Evolutionary conservation across 306 rosid genomes (phyloP), one percentile per base, ranked within the genome.

Genomic region (Psophocarpus tetragonolobus): DNA sequence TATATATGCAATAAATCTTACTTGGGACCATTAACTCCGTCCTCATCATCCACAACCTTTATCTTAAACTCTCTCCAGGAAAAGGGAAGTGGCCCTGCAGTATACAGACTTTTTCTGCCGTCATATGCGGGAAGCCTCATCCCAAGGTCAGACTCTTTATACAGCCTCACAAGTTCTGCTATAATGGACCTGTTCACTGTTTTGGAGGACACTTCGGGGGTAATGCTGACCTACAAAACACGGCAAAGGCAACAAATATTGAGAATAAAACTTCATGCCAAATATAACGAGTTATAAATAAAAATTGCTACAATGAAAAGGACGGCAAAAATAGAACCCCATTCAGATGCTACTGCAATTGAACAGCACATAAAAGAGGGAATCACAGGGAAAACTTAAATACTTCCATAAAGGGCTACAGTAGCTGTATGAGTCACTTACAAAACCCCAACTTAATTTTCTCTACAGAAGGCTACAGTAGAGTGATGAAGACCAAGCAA

Each of bases 21-120:
- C 99, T 85, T 95, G 86, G 89, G 92, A 76, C 87, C 94, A 78
- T 84, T 85, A 35, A 77, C 80, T 79, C 90, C 88, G 68, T 85
- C 96, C 3, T 87, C 97, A 69, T 91, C 97, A 58, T 92, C 94
- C 35, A 87, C 53, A 64, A 95, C 92, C 84, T 86, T 92, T 81
- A 95, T 83, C 62, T 84, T 86, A 79, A 95, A 92, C 89, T 91
- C 99, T 87, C 87, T 92, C 91, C 90, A 86, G 9, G 85, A 81
- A 87, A 95, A 95, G 75, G 99, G 99, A 73, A 95, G 93, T 84
- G 87, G 90, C 63, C 99, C 99, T 77, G 99, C 99, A 26, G 98
- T 92, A 90, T 96, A 96, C 77, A 96, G 84, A 78, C 94, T 90
- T 90, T 90, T 92, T 70, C 99, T 84, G 77, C 99, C 99, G 84